These are phyloP conservation scores for Eucalyptus sp. DNA, from an alignment of 345 rosid genomes.

Conservation along the genomic window DNA sequence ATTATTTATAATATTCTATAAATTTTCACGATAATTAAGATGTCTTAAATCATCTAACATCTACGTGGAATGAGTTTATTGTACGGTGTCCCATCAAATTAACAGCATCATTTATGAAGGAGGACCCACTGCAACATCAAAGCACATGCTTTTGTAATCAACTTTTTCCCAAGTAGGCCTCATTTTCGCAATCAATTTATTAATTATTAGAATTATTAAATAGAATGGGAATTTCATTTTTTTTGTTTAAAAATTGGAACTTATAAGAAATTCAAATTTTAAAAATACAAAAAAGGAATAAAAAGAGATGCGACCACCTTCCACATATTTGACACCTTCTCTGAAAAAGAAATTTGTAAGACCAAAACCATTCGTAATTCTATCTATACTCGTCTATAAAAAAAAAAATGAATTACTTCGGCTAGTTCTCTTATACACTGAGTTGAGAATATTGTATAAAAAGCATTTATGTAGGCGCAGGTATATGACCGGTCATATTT, in stretches of 20 bases:
- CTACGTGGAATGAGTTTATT: too few relatives aligned
- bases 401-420: too few relatives aligned
- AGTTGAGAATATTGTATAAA: not conserved
- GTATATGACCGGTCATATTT: not conserved
- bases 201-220: too few relatives aligned
- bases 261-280: too few relatives aligned
- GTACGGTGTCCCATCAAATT: not conserved
- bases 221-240: too few relatives aligned
- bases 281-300: too few relatives aligned
- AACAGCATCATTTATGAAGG: fast-evolving
- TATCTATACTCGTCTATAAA: too few relatives aligned
- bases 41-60: too few relatives aligned
- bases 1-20: too few relatives aligned
- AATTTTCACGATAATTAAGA: too few relatives aligned
- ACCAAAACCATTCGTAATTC: not conserved
- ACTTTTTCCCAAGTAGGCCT: conserved; percentile 14
- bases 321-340: not conserved
- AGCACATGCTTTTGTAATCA: not conserved
- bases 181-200: conserved; percentile 7
- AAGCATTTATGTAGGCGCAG: not conserved
- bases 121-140: not conserved
- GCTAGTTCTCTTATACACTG: too few relatives aligned
- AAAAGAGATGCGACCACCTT: not conserved
- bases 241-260: too few relatives aligned
- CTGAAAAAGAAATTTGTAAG: not conserved